These are phyloP conservation scores for Phytopythium vexans DNA, from an alignment of 352 stramenopile genomes.

Conservation along the genomic window DNA sequence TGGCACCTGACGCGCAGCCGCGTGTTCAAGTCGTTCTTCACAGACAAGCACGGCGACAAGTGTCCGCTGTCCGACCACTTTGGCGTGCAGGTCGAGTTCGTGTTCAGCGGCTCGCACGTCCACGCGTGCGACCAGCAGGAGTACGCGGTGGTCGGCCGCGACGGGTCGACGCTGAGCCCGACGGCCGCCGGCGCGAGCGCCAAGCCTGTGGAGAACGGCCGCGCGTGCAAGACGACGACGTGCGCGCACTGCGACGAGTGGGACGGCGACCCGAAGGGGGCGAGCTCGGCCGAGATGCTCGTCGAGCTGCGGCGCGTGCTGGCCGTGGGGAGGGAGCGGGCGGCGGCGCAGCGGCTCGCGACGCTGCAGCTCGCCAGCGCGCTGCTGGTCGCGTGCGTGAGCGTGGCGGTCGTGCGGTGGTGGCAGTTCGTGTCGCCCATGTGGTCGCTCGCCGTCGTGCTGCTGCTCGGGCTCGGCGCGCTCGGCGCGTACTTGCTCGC, in stretches of 20 bases:
- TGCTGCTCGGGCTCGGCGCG: slow-evolving; percentile 32
- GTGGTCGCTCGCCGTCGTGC: slow-evolving; percentile 28
- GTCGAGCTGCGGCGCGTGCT: slow-evolving; percentile 46
- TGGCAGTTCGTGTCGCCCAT: slow-evolving; percentile 24
- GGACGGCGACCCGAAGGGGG: slow-evolving; percentile 12
- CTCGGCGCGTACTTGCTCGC: slow-evolving; percentile 66
- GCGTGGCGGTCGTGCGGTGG: slow-evolving; percentile 19
- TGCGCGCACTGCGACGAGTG: slow-evolving; percentile 45
- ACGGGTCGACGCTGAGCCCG: slow-evolving; percentile 10
- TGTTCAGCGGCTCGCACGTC: slow-evolving; percentile 29
- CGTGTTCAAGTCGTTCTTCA: slow-evolving; percentile 81
- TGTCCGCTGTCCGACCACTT: slow-evolving; percentile 78
- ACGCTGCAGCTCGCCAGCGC: slow-evolving; percentile 35
- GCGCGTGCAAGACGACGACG: slow-evolving; percentile 32
- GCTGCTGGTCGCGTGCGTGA: slow-evolving; percentile 25
- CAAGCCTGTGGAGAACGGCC: neutral
- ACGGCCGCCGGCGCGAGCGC: slow-evolving; percentile 8
- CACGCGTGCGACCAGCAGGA: slow-evolving; percentile 33
- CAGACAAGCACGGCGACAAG: slow-evolving; percentile 50
- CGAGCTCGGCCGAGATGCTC: slow-evolving; percentile 24
- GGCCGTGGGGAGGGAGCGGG: slow-evolving; percentile 32
- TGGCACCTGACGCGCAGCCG: slow-evolving; percentile 62
- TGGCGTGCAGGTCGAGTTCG: slow-evolving; percentile 67
- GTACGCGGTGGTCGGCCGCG: slow-evolving; percentile 18
- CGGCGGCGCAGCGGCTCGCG: slow-evolving; percentile 30